Conservation (phyloP, 768 basidiomycete genomes). For the Mycena leptocephala region DNA sequence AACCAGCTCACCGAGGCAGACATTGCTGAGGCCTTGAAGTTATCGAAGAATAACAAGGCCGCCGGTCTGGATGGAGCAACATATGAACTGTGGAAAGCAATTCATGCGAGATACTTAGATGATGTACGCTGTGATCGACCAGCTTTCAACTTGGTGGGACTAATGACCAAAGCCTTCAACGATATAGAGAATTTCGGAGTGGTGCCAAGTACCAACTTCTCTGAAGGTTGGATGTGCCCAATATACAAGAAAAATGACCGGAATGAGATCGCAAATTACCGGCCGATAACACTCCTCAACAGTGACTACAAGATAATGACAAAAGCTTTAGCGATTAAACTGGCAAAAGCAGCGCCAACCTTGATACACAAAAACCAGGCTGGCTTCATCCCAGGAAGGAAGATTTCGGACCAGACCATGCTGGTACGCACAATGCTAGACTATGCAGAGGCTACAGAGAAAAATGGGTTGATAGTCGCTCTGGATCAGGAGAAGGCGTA, state of each 20-base stretch:
- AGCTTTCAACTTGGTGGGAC: too few species aligned
- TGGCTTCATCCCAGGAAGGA: conserved; percentile 40
- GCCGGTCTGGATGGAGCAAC: too few species aligned
- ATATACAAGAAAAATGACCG: neutral
- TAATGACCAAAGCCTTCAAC: neutral
- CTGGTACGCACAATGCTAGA: conserved; percentile 30
- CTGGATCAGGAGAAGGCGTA: conserved; percentile 37
- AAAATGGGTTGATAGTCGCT: conserved; percentile 11
- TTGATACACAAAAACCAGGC: neutral
- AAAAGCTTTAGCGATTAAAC: neutral
- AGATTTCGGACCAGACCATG: conserved; percentile 40
- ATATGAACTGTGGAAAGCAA: too few species aligned
- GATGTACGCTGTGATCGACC: too few species aligned
- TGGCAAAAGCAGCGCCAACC: neutral
- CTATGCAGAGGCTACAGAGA: conserved; percentile 13
- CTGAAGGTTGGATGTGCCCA: neutral
- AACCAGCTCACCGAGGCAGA: too few species aligned
- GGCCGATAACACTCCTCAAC: neutral
- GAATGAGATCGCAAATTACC: neutral
- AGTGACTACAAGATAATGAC: neutral
- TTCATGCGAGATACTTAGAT: too few species aligned
- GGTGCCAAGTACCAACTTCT: neutral
- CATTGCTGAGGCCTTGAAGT: too few species aligned
- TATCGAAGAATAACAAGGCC: too few species aligned
- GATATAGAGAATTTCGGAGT: neutral